Evolutionary conservation across 2,329 filamentous ascomycete species (phyloP), one percentile per base, ranked within the genome.

Genomic region (Fusarium musae): DNA sequence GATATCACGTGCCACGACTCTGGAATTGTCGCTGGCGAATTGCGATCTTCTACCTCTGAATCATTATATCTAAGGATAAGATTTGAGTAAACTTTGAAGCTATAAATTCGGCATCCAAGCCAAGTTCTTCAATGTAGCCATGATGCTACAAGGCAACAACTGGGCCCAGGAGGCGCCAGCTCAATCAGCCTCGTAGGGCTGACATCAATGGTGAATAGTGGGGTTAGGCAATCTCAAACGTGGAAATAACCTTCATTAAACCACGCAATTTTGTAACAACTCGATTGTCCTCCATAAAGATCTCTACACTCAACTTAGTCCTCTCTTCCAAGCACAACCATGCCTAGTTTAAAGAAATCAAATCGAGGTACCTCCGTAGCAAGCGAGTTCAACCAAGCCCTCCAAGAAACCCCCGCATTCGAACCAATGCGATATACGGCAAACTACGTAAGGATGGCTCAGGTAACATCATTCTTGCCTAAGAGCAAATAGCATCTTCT

Each of bases 361-460:
- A 17, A 11, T 8, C 21, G 21, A 17, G 36, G 59, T 3, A 23
- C 36, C 2, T 56, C 59, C 3, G n/a, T 57, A 7, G 70, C 59
- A 6, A 47, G 5, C 10, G 47, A 73, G 5, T 70, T 73, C 11
- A 44, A 42, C 28, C 53, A 70, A 10, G 7, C 13, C 10, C 17
- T 61, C 9, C 40, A 43, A 10, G 16, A 39, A 19, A 61, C 52
- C 5, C 49, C 46, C 10, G 69, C 34, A 6, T 58, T 66, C 9
- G 69, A 72, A 23, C 50, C 42, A 6, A 72, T 72, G 69, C 57
- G 52, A 6, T 60, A 52, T 11, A 67, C 54, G 3, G 68, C 53
- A 17, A 56, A 54, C 17, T 72, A 58, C 13, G 46, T 52, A 13
- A 36, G 36, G 4, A 69, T 60, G 15, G 52, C 70, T 12, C 34